Conservation (phyloP, 352 stramenopile genomes). For the Globisporangium cederbergense region DNA sequence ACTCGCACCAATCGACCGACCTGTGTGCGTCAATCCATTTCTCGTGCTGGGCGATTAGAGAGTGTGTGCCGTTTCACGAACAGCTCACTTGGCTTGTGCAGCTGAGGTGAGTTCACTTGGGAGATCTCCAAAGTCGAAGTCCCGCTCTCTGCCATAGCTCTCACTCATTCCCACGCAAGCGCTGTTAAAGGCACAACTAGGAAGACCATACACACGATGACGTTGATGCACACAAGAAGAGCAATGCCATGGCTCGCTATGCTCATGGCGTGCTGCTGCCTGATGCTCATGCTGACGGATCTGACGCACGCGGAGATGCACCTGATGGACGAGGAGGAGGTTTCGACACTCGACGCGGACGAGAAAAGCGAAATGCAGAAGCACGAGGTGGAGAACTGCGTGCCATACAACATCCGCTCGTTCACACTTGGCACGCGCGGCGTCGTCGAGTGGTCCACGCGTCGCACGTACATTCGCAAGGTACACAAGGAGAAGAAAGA, state of each 20-base stretch:
- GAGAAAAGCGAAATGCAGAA: conserved; percentile 64
- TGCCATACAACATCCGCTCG: conserved; percentile 75
- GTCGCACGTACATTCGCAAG: conserved; percentile 67
- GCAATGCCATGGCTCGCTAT: not conserved
- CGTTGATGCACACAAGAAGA: not conserved
- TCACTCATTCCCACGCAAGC: conserved; percentile 2
- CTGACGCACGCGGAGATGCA: conserved; percentile 20
- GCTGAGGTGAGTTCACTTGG: not conserved
- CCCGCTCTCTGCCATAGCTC: not conserved
- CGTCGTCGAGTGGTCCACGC: conserved; percentile 70
- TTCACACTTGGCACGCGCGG: conserved; percentile 49
- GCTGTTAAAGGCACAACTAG: not conserved
- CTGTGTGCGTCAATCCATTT: conserved; percentile 7
- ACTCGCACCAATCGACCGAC: not conserved
- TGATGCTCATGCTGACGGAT: not conserved
- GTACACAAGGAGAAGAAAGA: conserved; percentile 35
- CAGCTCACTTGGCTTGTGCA: not conserved
- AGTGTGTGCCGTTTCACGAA: conserved; percentile 4
- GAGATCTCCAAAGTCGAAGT: not conserved
- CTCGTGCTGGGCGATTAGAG: not conserved
- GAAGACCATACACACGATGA: conserved; percentile 4
- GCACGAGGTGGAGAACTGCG: conserved; percentile 83
- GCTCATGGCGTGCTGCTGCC: not conserved
- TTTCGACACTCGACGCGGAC: conserved; percentile 42
- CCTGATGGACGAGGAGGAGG: conserved; percentile 31